Percentiles rank a stretch among this genome's conserved stretches.
phyloP scores from a whole-genome alignment of 805 yeast genomes.

The Saturnispora kantuleensis region DNA sequence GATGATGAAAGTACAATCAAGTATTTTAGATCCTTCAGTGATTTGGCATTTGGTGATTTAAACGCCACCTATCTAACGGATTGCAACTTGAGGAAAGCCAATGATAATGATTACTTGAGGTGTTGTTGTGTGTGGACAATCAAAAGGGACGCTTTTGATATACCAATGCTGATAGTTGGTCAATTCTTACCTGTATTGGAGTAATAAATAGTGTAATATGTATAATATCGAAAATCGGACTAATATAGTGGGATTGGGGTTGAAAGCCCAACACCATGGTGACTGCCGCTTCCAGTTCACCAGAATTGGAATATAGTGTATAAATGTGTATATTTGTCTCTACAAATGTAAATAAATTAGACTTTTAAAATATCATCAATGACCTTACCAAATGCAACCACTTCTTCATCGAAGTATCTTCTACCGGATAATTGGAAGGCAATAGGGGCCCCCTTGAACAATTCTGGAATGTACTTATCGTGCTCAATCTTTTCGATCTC shows the following conservation, averaged over 20 bases:
- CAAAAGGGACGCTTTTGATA: conserved; percentile 71
- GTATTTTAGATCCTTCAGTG: conserved; percentile 63
- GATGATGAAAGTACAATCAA: conserved; percentile 67
- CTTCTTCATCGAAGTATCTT: conserved; percentile 49
- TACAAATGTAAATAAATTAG: conserved; percentile 4
- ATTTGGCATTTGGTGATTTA: conserved; percentile 59
- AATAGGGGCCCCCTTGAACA: conserved; percentile 44
- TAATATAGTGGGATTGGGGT: no score
- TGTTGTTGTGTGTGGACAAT: conserved; percentile 83
- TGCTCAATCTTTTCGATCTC: conserved; percentile 40
- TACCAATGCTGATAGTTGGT: conserved; percentile 77
- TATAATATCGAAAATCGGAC: no score
- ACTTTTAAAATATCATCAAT: conserved; percentile 19
- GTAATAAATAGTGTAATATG: conserved; percentile 4
- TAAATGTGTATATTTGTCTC: neutral
- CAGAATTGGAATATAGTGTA: neutral
- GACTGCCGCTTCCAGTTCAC: no score
- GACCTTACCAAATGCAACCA: conserved; percentile 30
- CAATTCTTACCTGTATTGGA: conserved; percentile 62
- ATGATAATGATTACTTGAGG: conserved; percentile 33
- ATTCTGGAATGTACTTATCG: conserved; percentile 36
- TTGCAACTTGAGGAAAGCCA: conserved; percentile 34
- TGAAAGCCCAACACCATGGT: no score
- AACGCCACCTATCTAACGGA: conserved; percentile 43
- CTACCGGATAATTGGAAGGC: conserved; percentile 44